Evolutionary conservation across 2,329 filamentous ascomycete genomes (phyloP).

Genomic region (Calonectria pteridis): DNA sequence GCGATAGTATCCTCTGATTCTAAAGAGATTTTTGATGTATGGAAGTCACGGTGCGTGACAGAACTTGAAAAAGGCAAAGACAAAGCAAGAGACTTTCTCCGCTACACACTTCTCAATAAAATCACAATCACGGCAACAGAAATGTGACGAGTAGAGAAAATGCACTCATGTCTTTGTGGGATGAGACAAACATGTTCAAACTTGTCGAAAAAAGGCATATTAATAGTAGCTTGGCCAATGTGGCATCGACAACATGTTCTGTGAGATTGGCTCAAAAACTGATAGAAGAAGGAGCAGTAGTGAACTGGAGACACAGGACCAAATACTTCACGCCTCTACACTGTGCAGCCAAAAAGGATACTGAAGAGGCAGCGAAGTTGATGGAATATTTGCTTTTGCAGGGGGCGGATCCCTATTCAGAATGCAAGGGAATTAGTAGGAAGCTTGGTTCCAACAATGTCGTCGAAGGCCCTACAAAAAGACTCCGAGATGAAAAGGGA

Average conservation of each 20-base stretch:
- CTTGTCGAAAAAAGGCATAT: neutral
- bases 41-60: too few relatives aligned
- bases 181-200: neutral
- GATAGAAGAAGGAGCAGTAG: neutral
- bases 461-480: neutral
- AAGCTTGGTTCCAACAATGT: neutral
- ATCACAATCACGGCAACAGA: neutral
- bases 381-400: conserved; percentile 14
- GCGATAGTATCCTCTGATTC: neutral
- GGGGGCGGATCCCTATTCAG: conserved; percentile 15
- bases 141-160: neutral
- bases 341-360: neutral
- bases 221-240: neutral
- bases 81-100: too few relatives aligned
- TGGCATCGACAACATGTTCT: neutral
- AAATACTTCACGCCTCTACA: neutral
- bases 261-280: neutral
- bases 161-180: neutral
- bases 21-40: neutral
- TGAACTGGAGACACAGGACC: neutral
- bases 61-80: too few relatives aligned
- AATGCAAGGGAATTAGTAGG: neutral
- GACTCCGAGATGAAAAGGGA: neutral
- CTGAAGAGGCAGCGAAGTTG: neutral
- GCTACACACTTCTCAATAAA: too few relatives aligned